These are phyloP conservation scores for Zelopaecilomyces penicillatus DNA, from an alignment of 2,329 filamentous ascomycete genomes.

Conservation along the genomic window DNA sequence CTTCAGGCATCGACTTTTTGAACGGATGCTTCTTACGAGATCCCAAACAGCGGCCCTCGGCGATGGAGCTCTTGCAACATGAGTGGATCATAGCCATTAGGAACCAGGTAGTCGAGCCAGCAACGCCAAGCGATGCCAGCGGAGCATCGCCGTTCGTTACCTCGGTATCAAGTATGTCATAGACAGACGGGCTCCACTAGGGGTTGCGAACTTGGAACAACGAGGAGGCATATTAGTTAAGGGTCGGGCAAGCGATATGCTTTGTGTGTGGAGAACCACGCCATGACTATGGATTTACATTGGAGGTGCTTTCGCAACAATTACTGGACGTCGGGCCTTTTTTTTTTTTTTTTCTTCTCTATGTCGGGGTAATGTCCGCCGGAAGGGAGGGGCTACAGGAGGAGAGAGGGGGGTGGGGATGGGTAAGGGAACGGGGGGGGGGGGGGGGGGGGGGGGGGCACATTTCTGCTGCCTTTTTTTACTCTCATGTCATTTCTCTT, in stretches of 20 bases:
- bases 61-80: constrained; percentile 84
- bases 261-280: constrained; percentile 11
- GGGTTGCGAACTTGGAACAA: not conserved
- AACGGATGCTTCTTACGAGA: constrained; percentile 80
- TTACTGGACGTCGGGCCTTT: too few relatives aligned
- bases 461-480: not conserved
- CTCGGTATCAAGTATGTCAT: constrained; percentile 21
- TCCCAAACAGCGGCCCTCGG: constrained; percentile 67
- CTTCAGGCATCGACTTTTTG: constrained; percentile 79
- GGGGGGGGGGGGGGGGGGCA: not conserved
- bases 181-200: constrained; percentile 17
- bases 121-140: constrained; percentile 51
- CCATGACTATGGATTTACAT: too few relatives aligned
- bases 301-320: too few relatives aligned
- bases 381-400: not conserved
- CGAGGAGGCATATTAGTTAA: not conserved
- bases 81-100: constrained; percentile 74
- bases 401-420: not conserved
- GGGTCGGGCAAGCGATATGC: constrained; percentile 19
- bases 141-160: constrained; percentile 30
- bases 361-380: not conserved
- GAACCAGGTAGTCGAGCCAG: constrained; percentile 55
- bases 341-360: not conserved
- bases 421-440: not conserved
- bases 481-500: not conserved